Base-by-base conservation (phyloP, 495 filamentous ascomycete species). In the Sporormia fimetaria region DNA sequence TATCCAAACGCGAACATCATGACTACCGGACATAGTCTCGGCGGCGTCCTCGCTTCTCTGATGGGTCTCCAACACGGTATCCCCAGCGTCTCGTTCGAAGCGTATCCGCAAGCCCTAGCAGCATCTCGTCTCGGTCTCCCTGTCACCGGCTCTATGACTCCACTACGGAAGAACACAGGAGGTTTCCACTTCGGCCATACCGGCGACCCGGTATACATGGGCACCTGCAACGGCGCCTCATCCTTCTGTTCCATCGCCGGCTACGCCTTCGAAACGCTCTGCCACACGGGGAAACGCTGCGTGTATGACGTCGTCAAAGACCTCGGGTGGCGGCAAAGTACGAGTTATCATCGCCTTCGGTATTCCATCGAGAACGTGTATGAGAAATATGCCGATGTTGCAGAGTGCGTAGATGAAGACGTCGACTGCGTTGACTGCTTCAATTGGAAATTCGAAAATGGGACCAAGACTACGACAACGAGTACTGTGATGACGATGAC, bases 271-370 rank as follows among this genome's bases (percentile, higher is more conserved):
- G 45, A 49, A 33, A 49, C 45, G 7, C 17, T 37, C 6, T 49
- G 45, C 24, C 45, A 49, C 18, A 49, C 45, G 8, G 45, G 45
- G 0, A 36, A 42, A 23, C 31, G 32, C 17, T 49, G 45, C 17
- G 36, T 33, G 9, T 49, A 49, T 24, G 45, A 49, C 30, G 45
- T 49, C 10, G 45, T 49, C 12, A 49, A 49, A 33, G 45, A 49
- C 27, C 42, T 37, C 37, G 45, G 45, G 12, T 49, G 45, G 45
- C 21, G 45, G 12, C 45, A 49, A 23, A 49, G 45, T 28, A 49
- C 45, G 15, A 24, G 32, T 8, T 32, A 31, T n/a, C 45, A 49
- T 22, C 25, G 38, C 21, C 38, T 49, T 6, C 22, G 37, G 11
- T 42, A 49, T 31, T 23, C 45, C 12, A 49, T 49, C 4, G 31